Base-by-base conservation (phyloP, 2,329 filamentous ascomycete species). In the Verticillium zaregamsianum region DNA sequence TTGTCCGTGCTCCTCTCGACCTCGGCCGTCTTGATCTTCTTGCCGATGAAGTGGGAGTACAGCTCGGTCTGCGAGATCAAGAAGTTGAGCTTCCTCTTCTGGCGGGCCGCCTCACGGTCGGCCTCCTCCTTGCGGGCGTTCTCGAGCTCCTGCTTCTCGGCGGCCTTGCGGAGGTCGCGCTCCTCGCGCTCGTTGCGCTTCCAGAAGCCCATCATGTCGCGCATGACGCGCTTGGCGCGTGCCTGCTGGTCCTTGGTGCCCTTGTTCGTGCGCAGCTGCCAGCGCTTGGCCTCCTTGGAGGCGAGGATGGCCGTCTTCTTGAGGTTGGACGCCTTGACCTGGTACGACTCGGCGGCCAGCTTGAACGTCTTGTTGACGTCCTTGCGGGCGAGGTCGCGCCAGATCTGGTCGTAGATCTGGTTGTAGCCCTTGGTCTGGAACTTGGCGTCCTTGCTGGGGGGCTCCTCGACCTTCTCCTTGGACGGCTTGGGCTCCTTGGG, bases 181-280 rank as follows among this genome's bases (percentile, higher is more conserved):
- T 99, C 95, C 73, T 99, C 95, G 59, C 94, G 90, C 76, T 99
- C 95, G 74, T 99, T 99, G 62, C 94, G 90, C 79, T 98, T 98
- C 95, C 95, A 99, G 84, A 98, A 99, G 62, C 91, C 88, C 86
- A 97, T 95, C 95, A 99, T 99, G 78, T 99, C 95, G 73, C 95
- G 88, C 95, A 99, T 99, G 63, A 94, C 94, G 68, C 95, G 90
- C 82, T 99, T 99, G 62, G 95, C 95, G 57, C 95, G 88, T 52
- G 95, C 95, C 74, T 98, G 95, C 4, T 96, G 91, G 75, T 99
- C 95, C 76, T 99, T 99, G 74, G 91, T 95, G 72, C 93, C 96
- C 83, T 99, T 98, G 81, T 99, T 99, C 60, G 95, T 99, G 52
- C 93, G 90, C 64, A 96, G 86, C 76, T 99, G 96, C 95, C 95